Percentiles rank a stretch among this genome's conserved stretches.
phyloP scores from a whole-genome alignment of 257 asterid species.

The Solanum sejunctum region DNA sequence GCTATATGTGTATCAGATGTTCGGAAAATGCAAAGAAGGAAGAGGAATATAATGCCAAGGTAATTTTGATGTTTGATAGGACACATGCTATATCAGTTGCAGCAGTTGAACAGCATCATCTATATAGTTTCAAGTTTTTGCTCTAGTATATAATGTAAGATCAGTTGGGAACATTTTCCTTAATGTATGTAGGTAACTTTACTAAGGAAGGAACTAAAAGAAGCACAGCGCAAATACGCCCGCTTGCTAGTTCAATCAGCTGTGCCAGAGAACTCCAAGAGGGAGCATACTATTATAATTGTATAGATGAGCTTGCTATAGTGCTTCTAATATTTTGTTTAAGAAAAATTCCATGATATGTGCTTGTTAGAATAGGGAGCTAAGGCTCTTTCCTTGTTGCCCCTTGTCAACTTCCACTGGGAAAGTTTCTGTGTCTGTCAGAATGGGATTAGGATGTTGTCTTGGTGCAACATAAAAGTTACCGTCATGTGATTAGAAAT shows the following conservation, averaged over 20 bases:
- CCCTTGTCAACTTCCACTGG: neutral
- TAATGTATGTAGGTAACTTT: conserved; percentile 19
- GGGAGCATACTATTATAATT: neutral
- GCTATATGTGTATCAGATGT: conserved; percentile 35
- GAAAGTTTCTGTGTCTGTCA: neutral
- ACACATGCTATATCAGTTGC: neutral
- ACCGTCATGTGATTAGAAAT: neutral
- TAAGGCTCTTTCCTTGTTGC: neutral
- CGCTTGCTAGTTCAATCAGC: conserved; percentile 33
- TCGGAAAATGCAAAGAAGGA: conserved; percentile 39
- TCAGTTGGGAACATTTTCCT: neutral
- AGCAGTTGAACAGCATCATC: neutral
- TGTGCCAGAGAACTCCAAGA: conserved; percentile 27
- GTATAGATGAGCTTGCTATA: neutral
- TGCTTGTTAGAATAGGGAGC: neutral
- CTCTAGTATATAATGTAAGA: neutral
- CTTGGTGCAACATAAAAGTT: neutral
- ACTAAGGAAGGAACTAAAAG: conserved; percentile 23
- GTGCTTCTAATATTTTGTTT: neutral
- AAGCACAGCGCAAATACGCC: conserved; percentile 24
- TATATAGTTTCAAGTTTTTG: neutral
- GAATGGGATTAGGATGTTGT: neutral
- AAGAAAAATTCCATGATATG: neutral
- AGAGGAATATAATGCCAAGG: conserved; percentile 56
- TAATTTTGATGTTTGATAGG: conserved; percentile 5